Percentiles rank a stretch among this genome's conserved stretches.
These are phyloP conservation scores for Apophysomyces elegans DNA, from an alignment of 371 early-diverging fungal genomes.

Conservation along the genomic window DNA sequence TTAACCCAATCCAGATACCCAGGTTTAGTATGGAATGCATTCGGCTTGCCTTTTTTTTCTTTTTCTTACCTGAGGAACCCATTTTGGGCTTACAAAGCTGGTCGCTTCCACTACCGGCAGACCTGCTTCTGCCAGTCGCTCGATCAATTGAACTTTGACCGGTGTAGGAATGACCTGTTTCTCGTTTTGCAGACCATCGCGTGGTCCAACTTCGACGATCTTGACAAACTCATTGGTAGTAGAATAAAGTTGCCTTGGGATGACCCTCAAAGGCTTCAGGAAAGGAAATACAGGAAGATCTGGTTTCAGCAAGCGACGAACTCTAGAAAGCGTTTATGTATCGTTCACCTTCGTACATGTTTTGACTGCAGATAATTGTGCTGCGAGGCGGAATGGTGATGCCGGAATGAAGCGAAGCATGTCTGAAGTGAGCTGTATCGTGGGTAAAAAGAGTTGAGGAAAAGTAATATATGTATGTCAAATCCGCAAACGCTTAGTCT, in stretches of 20 bases:
- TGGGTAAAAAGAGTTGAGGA: neutral
- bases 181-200: constrained; percentile 98
- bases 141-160: constrained; percentile 85
- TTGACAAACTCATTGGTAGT: constrained; percentile 55
- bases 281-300: neutral
- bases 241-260: constrained; percentile 3
- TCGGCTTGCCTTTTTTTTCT: neutral
- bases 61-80: constrained; percentile 89
- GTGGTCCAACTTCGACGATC: constrained; percentile 93
- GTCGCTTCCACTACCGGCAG: constrained; percentile 89
- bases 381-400: neutral
- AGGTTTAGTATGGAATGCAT: too few relatives aligned
- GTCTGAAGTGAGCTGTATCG: neutral
- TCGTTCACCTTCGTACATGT: neutral
- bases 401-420: constrained; percentile 1
- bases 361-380: neutral
- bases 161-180: constrained; percentile 80
- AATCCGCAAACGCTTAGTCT: neutral
- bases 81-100: constrained; percentile 97
- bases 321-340: neutral
- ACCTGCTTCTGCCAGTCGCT: constrained; percentile 82
- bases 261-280: neutral
- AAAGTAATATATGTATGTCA: neutral
- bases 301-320: neutral
- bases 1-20: neutral